Base-by-base conservation (phyloP, 1,284 basidiomycete genomes). In the Phaffia rhodozyma region DNA sequence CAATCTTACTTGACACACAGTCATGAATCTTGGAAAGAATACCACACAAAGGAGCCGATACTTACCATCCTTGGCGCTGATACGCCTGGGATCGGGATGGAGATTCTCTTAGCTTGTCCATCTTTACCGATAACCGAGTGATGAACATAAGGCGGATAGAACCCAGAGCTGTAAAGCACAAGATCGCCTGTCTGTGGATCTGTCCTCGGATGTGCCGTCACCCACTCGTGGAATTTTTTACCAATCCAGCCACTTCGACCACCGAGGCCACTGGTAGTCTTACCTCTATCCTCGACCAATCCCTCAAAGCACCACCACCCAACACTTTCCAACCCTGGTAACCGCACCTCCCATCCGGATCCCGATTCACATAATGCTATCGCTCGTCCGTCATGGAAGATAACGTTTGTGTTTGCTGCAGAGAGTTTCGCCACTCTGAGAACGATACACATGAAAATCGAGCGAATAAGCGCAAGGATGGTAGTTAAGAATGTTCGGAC, bases 311-410 rank as follows among this genome's bases (percentile, higher is more conserved):
- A 38, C 20, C 5, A 65, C 77, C 77, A 80, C 1, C 71, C 76
- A 0, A 77, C 75, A 1, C 79, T 80, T 61, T 79, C 75, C 32
- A 80, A 70, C 18, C 73, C 75, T 1, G 79, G 79, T 11, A 79
- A 68, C 27, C 75, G 70, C 32, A 80, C 75, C 63, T 74, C 72
- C 53, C 78, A 71, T 29, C 77, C 75, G 13, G 78, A 78, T 3
- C 78, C 79, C 57, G 73, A 75, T 68, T 80, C 79, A 69, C 79
- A 80, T 0, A 76, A 75, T 5, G 78, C 79, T 60, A 80, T 68
- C 7, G 78, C 72, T n/a, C 77, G 71, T 5, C 76, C 71, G 55
- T 77, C 74, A 43, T 77, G 76, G 70, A 71, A 79, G 13, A 76
- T 68, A 2, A 79, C 72, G 25, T 73, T 74, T 6, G 79, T 80